These are phyloP conservation scores for Xylaria digitata DNA, from an alignment of 2,329 filamentous ascomycete genomes.

Conservation along the genomic window DNA sequence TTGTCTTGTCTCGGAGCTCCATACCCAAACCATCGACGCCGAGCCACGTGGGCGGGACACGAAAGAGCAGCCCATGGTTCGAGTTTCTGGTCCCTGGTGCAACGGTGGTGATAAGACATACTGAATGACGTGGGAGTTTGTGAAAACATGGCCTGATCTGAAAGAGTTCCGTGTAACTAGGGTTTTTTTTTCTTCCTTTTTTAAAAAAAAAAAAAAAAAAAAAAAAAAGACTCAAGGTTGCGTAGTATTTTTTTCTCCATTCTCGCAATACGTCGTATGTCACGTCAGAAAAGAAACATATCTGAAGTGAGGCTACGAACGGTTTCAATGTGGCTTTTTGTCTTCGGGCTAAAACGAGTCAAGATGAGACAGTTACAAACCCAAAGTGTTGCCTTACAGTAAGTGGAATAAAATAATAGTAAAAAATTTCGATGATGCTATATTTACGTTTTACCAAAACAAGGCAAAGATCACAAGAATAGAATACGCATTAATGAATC, in stretches of 20 bases:
- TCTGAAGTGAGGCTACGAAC: neutral
- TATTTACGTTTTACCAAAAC: neutral
- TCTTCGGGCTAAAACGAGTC: neutral
- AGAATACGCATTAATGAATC: neutral
- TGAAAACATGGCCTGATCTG: constrained; percentile 20
- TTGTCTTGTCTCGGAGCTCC: constrained; percentile 14
- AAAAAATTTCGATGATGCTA: neutral
- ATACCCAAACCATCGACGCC: constrained; percentile 1
- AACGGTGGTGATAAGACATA: neutral
- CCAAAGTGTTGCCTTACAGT: neutral
- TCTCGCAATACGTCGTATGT: too few relatives aligned
- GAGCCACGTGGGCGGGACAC: neutral
- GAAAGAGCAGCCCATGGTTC: neutral
- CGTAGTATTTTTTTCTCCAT: too few relatives aligned
- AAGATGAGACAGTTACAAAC: neutral
- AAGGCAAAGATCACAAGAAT: neutral
- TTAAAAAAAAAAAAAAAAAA: too few relatives aligned
- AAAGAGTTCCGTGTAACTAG: constrained; percentile 11
- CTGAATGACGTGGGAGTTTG: neutral
- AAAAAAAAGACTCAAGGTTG: neutral
- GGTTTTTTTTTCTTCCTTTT: neutral
- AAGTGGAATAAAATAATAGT: neutral
- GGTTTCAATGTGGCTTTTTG: neutral
- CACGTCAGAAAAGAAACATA: neutral
- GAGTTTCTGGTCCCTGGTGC: constrained; percentile 6